Evolutionary conservation across 2,329 filamentous ascomycete species (phyloP).

Genomic region (Aspergillus glaucus): DNA sequence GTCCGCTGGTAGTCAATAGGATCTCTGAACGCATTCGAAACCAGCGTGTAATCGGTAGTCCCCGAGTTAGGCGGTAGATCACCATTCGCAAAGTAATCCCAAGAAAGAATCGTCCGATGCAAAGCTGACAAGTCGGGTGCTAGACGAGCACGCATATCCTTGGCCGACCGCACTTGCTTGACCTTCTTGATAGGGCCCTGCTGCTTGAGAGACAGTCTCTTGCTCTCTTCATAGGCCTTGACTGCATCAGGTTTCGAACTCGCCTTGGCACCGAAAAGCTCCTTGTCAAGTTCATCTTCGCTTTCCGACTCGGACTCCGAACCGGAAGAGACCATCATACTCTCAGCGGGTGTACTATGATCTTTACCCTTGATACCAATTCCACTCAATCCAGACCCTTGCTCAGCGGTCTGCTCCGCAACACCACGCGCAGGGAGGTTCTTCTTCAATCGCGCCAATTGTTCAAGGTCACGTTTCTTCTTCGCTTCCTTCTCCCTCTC

Average conservation of each 20-base stretch:
- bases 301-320: conserved; percentile 64
- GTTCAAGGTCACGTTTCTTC: conserved; percentile 64
- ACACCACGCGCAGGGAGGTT: conserved; percentile 45
- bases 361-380: conserved; percentile 73
- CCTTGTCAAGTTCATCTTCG: conserved; percentile 68
- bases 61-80: conserved; percentile 73
- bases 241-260: conserved; percentile 36
- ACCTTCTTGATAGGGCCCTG: conserved; percentile 76
- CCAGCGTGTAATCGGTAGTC: conserved; percentile 64
- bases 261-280: conserved; percentile 52
- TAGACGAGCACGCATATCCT: conserved; percentile 89
- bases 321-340: conserved; percentile 77
- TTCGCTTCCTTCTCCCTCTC: conserved; percentile 69
- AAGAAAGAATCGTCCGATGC: conserved; percentile 79
- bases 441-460: conserved; percentile 63
- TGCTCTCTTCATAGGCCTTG: conserved; percentile 43
- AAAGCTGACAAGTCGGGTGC: conserved; percentile 80
- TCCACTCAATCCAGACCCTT: conserved; percentile 70
- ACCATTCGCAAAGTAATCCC: conserved; percentile 89
- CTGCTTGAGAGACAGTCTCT: conserved; percentile 47
- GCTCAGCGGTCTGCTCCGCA: conserved; percentile 56
- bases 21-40: conserved; percentile 70
- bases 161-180: conserved; percentile 71
- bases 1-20: conserved; percentile 77
- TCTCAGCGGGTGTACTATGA: conserved; percentile 60